phyloP scores from a whole-genome alignment of 2,329 filamentous ascomycete species.

The Ophiostoma perfectum region DNA sequence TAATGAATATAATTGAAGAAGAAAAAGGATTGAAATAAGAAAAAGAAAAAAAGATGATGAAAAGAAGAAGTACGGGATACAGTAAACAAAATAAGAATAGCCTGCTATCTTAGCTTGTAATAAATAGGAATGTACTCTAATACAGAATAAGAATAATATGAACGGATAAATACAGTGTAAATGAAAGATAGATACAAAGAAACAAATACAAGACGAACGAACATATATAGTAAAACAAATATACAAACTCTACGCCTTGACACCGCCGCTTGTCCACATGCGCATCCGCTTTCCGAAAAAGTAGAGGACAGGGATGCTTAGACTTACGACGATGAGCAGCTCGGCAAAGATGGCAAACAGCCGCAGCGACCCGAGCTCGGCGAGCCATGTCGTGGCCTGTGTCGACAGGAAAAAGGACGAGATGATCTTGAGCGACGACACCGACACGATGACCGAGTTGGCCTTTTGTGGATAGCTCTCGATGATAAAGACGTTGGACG shows the following conservation, averaged over 20 bases:
- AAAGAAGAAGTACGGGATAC: background rate
- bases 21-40: background rate
- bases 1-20: too few species aligned
- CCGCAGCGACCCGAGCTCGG: background rate
- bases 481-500: constrained; percentile 34
- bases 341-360: constrained; percentile 28
- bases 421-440: constrained; percentile 32
- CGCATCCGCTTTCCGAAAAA: constrained; percentile 30
- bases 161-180: background rate
- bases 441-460: constrained; percentile 33
- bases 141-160: background rate
- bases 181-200: background rate
- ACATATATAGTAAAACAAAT: background rate
- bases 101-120: background rate
- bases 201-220: background rate
- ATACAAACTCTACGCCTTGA: background rate
- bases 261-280: constrained; percentile 29
- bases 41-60: background rate
- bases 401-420: constrained; percentile 34
- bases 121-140: background rate
- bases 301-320: constrained; percentile 31
- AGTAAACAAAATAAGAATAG: background rate
- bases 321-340: constrained; percentile 31
- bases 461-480: constrained; percentile 35
- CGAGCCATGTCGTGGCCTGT: constrained; percentile 17